Evolutionary conservation across 2,329 filamentous ascomycete species (phyloP).

Genomic region (Exophiala sideris): DNA sequence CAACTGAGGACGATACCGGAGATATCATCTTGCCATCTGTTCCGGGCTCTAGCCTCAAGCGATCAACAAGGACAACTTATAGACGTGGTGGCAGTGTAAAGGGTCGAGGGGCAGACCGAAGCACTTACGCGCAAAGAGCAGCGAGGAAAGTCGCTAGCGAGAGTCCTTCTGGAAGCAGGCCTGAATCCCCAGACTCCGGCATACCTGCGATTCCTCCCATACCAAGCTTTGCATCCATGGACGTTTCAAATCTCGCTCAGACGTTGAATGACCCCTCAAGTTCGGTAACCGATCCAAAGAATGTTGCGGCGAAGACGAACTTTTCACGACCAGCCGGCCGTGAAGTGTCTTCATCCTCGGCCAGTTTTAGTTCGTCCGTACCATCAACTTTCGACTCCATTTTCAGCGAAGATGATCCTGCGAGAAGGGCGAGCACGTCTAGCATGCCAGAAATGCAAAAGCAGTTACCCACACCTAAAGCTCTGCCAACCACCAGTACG

Average conservation of each 20-base stretch:
- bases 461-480: slow-evolving; percentile 56
- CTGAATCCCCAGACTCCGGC: slow-evolving; percentile 28
- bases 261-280: slow-evolving; percentile 38
- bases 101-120: slow-evolving; percentile 57
- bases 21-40: slow-evolving; percentile 71
- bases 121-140: slow-evolving; percentile 70
- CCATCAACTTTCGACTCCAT: slow-evolving; percentile 32
- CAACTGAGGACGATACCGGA: slow-evolving; percentile 56
- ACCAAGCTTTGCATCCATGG: slow-evolving; percentile 32
- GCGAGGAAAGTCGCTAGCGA: slow-evolving; percentile 47
- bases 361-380: slow-evolving; percentile 3
- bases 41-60: slow-evolving; percentile 73
- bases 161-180: slow-evolving; percentile 14
- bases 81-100: slow-evolving; percentile 80
- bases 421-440: slow-evolving; percentile 33
- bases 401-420: slow-evolving; percentile 30
- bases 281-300: slow-evolving; percentile 25
- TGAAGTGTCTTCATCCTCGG: slow-evolving; percentile 13
- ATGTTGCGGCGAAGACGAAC: slow-evolving; percentile 25
- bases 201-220: slow-evolving; percentile 31
- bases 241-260: slow-evolving; percentile 45
- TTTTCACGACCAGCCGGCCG: slow-evolving; percentile 26
- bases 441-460: slow-evolving; percentile 40
- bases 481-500: slow-evolving; percentile 54
- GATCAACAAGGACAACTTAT: slow-evolving; percentile 90